Evolutionary conservation across 371 early-diverging fungal species (phyloP).

Genomic region (Mucor saturninus): DNA sequence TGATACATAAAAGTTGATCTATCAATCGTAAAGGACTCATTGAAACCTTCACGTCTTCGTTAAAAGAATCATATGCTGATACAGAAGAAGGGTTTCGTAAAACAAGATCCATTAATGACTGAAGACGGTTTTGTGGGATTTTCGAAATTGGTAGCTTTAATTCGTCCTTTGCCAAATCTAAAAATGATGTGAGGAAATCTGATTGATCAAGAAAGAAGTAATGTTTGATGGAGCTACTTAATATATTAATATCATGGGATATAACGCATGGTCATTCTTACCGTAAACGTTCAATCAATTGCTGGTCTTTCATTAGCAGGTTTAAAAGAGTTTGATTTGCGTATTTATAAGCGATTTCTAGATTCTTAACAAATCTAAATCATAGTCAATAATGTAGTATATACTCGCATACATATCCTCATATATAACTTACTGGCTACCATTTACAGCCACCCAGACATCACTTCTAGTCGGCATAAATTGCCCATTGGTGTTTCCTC

Average conservation of each 20-base stretch:
- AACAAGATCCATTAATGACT: constrained; percentile 86
- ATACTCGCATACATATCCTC: no score
- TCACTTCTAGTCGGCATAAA: constrained; percentile 44
- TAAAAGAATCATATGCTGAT: constrained; percentile 80
- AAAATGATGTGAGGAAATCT: constrained; percentile 92
- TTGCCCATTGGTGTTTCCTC: not conserved
- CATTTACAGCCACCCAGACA: constrained; percentile 61
- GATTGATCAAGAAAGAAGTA: constrained; percentile 92
- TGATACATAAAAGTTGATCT: constrained; percentile 74
- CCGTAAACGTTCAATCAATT: constrained; percentile 77
- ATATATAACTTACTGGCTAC: constrained; percentile 50
- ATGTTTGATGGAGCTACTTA: constrained; percentile 83
- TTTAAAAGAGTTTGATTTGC: constrained; percentile 77
- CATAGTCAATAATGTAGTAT: constrained; percentile 22
- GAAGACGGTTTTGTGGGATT: constrained; percentile 75
- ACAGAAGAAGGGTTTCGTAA: constrained; percentile 86
- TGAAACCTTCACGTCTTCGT: constrained; percentile 82
- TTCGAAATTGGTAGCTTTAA: constrained; percentile 70
- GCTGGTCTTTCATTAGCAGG: constrained; percentile 69
- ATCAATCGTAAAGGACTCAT: constrained; percentile 67
- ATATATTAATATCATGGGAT: not conserved
- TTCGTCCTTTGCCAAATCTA: constrained; percentile 84
- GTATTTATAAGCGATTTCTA: constrained; percentile 77
- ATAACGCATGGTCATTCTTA: constrained; percentile 26
- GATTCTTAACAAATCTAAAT: constrained; percentile 62